Evolutionary conservation across 208 protist genomes (phyloP).

Genomic region (Acanthamoeba triangularis): DNA sequence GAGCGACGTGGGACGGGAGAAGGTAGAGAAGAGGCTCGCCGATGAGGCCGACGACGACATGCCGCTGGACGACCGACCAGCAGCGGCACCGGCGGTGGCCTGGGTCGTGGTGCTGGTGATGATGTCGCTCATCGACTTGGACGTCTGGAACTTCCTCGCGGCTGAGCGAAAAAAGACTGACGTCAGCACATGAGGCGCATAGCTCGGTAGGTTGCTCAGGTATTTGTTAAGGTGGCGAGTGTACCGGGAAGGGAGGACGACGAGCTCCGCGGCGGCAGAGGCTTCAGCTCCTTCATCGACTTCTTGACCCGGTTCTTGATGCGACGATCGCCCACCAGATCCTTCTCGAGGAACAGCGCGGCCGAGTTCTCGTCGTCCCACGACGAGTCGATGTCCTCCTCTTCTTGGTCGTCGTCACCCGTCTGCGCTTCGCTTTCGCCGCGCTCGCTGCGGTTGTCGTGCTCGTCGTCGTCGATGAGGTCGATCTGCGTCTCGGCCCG

Average conservation of each 20-base stretch:
- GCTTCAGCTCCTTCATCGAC: neutral
- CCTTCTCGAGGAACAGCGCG: constrained; percentile 42
- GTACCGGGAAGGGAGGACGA: neutral
- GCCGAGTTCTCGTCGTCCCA: constrained; percentile 48
- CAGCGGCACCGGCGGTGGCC: neutral
- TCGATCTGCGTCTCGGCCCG: neutral
- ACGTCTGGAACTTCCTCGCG: neutral
- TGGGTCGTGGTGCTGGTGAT: neutral
- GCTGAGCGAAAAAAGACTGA: neutral
- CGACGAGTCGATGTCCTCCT: constrained; percentile 53
- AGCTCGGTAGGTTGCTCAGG: neutral
- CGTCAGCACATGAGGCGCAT: no score
- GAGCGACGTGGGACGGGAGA: neutral
- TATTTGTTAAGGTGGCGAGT: neutral
- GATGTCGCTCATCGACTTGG: constrained; percentile 14
- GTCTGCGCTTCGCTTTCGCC: neutral
- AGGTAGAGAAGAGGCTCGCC: constrained; percentile 5
- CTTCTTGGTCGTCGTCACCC: neutral
- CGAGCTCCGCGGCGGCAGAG: neutral
- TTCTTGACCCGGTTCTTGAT: constrained; percentile 52
- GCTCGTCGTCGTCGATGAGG: neutral
- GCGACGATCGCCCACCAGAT: neutral
- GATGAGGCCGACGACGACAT: constrained; percentile 9
- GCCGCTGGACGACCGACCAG: neutral
- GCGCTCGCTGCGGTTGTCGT: neutral